These are phyloP conservation scores for Lagerstroemia speciosa DNA, from an alignment of 345 rosid species.

Conservation along the genomic window DNA sequence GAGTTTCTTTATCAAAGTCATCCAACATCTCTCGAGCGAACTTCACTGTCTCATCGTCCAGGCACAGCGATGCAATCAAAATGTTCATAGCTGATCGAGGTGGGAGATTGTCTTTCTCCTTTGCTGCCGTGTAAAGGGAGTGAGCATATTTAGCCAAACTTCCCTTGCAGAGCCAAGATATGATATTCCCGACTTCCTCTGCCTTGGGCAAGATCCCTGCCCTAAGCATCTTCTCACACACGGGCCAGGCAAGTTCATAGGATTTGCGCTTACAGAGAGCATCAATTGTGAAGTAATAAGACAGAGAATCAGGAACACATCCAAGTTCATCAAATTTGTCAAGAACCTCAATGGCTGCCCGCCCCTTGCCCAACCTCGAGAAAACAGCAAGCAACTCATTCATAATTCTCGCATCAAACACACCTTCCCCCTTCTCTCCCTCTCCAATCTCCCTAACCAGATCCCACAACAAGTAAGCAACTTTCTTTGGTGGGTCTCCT, in stretches of 20 bases:
- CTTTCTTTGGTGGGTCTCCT: slow-evolving; percentile 24
- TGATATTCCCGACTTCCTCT: slow-evolving; percentile 47
- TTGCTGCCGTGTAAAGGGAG: slow-evolving; percentile 38
- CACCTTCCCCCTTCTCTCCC: slow-evolving; percentile 13
- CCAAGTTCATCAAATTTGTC: slow-evolving; percentile 47
- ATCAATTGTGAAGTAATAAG: slow-evolving; percentile 54
- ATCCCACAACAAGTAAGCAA: slow-evolving; percentile 65
- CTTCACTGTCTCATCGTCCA: slow-evolving; percentile 48
- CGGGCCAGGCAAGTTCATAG: slow-evolving; percentile 45
- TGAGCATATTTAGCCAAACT: slow-evolving; percentile 45
- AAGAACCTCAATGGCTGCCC: slow-evolving; percentile 66
- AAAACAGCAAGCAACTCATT: slow-evolving; percentile 59
- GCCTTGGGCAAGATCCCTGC: slow-evolving; percentile 38
- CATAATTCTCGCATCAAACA: slow-evolving; percentile 39
- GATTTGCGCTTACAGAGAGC: slow-evolving; percentile 46
- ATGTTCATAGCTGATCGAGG: slow-evolving; percentile 36
- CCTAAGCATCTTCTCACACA: slow-evolving; percentile 65
- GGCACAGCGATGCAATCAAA: slow-evolving; percentile 42
- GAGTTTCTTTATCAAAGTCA: slow-evolving; percentile 36
- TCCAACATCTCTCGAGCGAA: slow-evolving; percentile 50
- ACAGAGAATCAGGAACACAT: slow-evolving; percentile 37
- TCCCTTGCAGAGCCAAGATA: slow-evolving; percentile 67
- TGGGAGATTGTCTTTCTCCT: slow-evolving; percentile 32
- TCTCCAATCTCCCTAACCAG: slow-evolving; percentile 49
- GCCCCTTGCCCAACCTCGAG: slow-evolving; percentile 57